Evolutionary conservation across 306 rosid genomes (phyloP).

Genomic region (Herpetospermum pedunculosum): DNA sequence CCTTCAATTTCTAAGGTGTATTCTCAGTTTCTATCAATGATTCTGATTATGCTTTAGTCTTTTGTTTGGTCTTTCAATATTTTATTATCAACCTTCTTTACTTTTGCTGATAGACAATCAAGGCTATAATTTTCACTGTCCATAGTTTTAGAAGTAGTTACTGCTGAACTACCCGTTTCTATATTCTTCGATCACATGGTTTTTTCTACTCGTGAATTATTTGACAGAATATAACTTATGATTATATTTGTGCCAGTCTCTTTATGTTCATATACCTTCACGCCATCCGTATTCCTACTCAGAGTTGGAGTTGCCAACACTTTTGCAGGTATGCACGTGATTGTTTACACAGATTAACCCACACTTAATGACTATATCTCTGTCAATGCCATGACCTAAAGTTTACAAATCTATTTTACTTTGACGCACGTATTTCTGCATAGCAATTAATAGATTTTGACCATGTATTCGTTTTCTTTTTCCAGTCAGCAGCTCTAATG

Average conservation of each 20-base stretch:
- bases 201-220: neutral
- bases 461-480: slow-evolving; percentile 8
- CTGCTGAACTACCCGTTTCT: neutral
- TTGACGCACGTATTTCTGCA: neutral
- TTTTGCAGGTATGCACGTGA: slow-evolving; percentile 55
- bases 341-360: neutral
- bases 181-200: neutral
- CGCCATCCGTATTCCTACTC: slow-evolving; percentile 78
- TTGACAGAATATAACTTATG: neutral
- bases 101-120: neutral
- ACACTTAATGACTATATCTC: neutral
- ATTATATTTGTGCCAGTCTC: slow-evolving; percentile 36
- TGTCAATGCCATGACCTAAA: neutral
- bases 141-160: neutral
- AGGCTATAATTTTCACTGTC: neutral
- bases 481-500: slow-evolving; percentile 88
- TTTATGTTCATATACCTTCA: slow-evolving; percentile 79
- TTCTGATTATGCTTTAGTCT: neutral
- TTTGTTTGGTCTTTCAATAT: neutral
- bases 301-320: slow-evolving; percentile 87
- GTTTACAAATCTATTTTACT: neutral
- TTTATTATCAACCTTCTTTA: neutral
- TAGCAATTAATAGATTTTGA: slow-evolving; percentile 16
- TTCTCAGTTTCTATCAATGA: neutral
- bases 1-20: slow-evolving; percentile 80